Conservation (phyloP, 192 early-diverging fungal genomes). For the Coemansia sp. region DNA sequence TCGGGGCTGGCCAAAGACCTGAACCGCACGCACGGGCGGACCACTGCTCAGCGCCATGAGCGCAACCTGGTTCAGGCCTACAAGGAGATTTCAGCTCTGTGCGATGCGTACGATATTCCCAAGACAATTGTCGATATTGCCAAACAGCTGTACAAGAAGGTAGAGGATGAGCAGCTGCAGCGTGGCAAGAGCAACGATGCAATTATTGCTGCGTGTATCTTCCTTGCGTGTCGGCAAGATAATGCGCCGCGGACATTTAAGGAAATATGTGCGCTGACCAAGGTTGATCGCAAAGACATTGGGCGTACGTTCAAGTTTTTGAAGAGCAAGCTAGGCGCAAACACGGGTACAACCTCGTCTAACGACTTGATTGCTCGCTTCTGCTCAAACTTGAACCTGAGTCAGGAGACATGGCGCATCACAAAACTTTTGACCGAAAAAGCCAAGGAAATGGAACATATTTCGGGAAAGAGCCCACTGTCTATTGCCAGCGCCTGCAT, state of each 20-base stretch:
- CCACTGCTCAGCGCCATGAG: constrained; percentile 73
- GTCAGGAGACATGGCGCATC: constrained; percentile 66
- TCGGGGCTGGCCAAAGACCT: constrained; percentile 45
- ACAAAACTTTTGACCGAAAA: constrained; percentile 69
- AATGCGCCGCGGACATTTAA: constrained; percentile 85
- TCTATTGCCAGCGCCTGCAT: constrained; percentile 92
- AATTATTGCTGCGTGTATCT: constrained; percentile 91
- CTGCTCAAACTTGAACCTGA: constrained; percentile 73
- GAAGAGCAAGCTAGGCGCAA: constrained; percentile 57
- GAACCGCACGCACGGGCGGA: constrained; percentile 56
- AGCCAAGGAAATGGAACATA: constrained; percentile 77
- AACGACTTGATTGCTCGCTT: constrained; percentile 80
- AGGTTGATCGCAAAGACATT: constrained; percentile 92
- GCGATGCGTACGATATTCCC: constrained; percentile 79
- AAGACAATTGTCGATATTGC: constrained; percentile 83
- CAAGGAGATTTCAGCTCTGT: constrained; percentile 84
- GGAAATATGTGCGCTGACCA: constrained; percentile 87
- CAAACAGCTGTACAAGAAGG: constrained; percentile 89
- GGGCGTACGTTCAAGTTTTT: constrained; percentile 68
- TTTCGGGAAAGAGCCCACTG: constrained; percentile 92
- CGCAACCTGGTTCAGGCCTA: constrained; percentile 79
- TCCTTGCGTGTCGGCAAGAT: constrained; percentile 86
- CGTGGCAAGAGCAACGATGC: constrained; percentile 81
- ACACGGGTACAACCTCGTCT: constrained; percentile 65
- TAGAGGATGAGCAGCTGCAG: constrained; percentile 82